Base-by-base conservation (phyloP, 805 yeast species). In the Saturnispora zaruensis region DNA sequence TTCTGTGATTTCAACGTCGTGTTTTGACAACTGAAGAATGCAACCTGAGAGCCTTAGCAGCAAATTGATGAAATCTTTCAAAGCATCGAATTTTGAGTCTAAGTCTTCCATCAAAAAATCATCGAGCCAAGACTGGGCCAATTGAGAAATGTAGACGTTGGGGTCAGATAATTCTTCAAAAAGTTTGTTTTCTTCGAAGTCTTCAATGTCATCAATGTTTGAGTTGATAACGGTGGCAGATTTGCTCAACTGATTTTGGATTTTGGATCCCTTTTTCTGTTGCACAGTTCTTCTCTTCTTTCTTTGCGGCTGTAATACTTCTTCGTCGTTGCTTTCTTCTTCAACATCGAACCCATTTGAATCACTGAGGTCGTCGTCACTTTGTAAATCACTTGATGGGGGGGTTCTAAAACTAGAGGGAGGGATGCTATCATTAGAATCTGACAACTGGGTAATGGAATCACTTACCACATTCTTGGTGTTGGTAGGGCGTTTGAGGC, bases 1-100 rank as follows among this genome's bases (percentile, higher is more conserved):
- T 44, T 66, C 70, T 2, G 62, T 48, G 51, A 60, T 63, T 5
- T 59, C 71, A 45, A 87, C 81, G 62, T 89, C 96, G 63, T 90
- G 95, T 25, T 79, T 77, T 52, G 81, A 82, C 8, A 87, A 76
- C 24, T 76, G 77, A 2, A 79, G 71, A 20, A 78, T 72, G 45
- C 89, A 82, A 0, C 96, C 96, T 61, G 87, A 79, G 45, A 81
- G 70, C 51, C 89, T 71, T 38, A 90, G 66, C 1, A 87, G 57
- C 45, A 88, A 71, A 63, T 90, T 89, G 41, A 89, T 66, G 46
- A 89, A 65, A 34, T 77, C 78, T 41, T 79, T 76, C 46, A 86
- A 65, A 2, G 89, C 81, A 13, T 61, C 61, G 49, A 71, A 69
- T 44, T 71, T 64, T 50, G 70, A 68, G 11, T 61, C 65, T 42